Conservation (phyloP, 78 protist genomes). For the Polysphondylium violaceum region DNA sequence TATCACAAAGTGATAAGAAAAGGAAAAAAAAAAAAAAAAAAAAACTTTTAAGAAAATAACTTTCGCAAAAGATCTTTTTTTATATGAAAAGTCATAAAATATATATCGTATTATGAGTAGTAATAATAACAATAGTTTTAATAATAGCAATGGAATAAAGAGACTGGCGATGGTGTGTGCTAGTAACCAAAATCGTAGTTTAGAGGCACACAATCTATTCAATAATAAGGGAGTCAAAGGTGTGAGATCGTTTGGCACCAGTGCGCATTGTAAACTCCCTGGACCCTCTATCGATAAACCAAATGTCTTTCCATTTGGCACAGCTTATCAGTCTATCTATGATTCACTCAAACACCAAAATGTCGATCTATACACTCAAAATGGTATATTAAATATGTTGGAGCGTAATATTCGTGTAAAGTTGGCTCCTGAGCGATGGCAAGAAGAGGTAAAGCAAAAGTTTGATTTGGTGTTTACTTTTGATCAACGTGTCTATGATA, state of each 20-base stretch:
- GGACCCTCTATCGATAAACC: constrained; percentile 82
- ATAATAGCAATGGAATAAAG: constrained; percentile 13
- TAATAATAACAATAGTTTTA: too few species aligned
- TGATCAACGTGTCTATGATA: constrained; percentile 77
- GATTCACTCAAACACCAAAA: constrained; percentile 47
- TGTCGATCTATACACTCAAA: constrained; percentile 66
- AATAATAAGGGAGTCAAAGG: constrained; percentile 13
- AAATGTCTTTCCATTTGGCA: constrained; percentile 85
- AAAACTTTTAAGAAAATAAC: too few species aligned
- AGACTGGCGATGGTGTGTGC: constrained; percentile 88
- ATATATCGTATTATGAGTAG: too few species aligned
- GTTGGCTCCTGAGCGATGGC: constrained; percentile 87
- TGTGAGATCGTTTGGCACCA: constrained; percentile 85
- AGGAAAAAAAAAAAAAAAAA: too few species aligned
- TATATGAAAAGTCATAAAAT: too few species aligned
- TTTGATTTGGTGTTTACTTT: constrained; percentile 80
- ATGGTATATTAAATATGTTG: constrained; percentile 89
- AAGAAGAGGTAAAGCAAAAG: constrained; percentile 31
- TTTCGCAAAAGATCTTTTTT: too few species aligned
- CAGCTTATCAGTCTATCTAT: constrained; percentile 76
- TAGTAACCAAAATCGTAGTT: constrained; percentile 77
- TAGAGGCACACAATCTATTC: constrained; percentile 81
- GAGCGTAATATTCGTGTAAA: constrained; percentile 82
- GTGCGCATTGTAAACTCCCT: constrained; percentile 75
- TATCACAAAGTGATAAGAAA: too few species aligned